A percentile compares a stretch with the other conserved stretches of the same genome.
phyloP scores from a whole-genome alignment of 2,329 filamentous ascomycete genomes.

The Purpureocillium lavendulum region DNA sequence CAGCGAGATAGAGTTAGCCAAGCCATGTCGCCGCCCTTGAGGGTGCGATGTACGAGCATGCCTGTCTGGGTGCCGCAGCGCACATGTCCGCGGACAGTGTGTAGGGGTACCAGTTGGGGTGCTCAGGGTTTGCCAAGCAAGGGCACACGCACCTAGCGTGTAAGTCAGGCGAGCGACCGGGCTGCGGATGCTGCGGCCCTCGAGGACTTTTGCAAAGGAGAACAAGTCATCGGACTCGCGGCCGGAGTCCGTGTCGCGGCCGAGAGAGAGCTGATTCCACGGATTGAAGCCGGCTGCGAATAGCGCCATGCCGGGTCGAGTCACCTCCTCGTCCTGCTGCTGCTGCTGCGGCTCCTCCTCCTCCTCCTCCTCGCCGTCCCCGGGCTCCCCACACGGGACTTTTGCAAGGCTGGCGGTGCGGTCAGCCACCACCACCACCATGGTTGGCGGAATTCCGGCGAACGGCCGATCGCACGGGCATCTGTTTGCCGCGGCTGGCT shows the following conservation, averaged over 20 bases:
- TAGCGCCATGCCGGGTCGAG: constrained; percentile 32
- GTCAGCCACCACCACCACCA: background rate
- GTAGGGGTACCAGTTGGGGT: too few relatives aligned
- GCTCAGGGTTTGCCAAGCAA: too few relatives aligned
- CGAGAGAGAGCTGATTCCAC: constrained; percentile 44
- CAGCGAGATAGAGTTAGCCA: background rate
- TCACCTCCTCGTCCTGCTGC: background rate
- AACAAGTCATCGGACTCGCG: constrained; percentile 36
- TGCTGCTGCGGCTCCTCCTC: background rate
- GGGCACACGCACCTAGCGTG: constrained; percentile 40
- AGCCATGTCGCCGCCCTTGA: too few relatives aligned
- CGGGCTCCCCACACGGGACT: background rate
- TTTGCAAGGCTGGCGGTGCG: background rate
- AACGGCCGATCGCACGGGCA: background rate
- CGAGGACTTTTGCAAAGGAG: constrained; percentile 34
- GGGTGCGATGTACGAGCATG: too few relatives aligned
- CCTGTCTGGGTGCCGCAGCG: too few relatives aligned
- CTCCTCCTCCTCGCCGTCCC: too few relatives aligned
- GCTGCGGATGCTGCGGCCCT: constrained; percentile 22
- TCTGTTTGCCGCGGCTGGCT: background rate
- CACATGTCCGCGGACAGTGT: too few relatives aligned
- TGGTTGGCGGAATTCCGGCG: background rate
- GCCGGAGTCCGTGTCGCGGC: background rate
- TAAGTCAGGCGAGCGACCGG: constrained; percentile 30
- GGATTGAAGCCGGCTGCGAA: constrained; percentile 51